Conservation (phyloP, 2,329 filamentous ascomycete species). For the Thielaviopsis euricoi region DNA sequence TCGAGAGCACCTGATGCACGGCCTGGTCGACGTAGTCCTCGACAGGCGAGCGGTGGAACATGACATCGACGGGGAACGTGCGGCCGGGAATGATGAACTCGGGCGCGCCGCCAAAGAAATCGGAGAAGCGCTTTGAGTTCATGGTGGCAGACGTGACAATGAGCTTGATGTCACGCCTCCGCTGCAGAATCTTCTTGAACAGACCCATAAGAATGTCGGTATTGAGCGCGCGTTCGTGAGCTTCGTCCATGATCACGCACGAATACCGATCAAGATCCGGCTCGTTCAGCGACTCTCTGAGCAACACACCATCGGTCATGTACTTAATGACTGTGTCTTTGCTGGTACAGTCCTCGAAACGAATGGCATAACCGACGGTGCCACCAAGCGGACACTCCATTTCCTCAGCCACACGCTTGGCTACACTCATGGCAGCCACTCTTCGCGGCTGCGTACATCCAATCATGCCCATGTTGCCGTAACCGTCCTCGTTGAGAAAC, state of each 20-base stretch:
- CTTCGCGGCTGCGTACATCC: constrained; percentile 91
- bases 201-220: constrained; percentile 95
- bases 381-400: constrained; percentile 88
- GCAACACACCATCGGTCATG: constrained; percentile 92
- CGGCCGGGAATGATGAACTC: constrained; percentile 93
- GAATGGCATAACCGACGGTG: constrained; percentile 88
- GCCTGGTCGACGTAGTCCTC: constrained; percentile 97
- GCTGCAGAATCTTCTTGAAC: constrained; percentile 89
- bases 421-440: constrained; percentile 97
- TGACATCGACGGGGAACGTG: constrained; percentile 92
- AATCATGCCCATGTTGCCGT: constrained; percentile 74
- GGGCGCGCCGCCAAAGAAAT: constrained; percentile 89
- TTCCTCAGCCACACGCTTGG: constrained; percentile 93
- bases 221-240: constrained; percentile 89
- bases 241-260: constrained; percentile 99
- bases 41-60: constrained; percentile 86
- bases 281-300: constrained; percentile 86
- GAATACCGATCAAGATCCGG: constrained; percentile 90
- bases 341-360: constrained; percentile 95
- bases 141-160: constrained; percentile 98
- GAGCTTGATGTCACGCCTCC: constrained; percentile 79
- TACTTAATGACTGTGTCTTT: constrained; percentile 95
- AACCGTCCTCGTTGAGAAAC: constrained; percentile 90
- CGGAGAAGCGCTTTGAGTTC: constrained; percentile 91
- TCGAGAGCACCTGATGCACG: constrained; percentile 86